Conservation (phyloP, 768 basidiomycete species). For the Leucocoprinus leucothites region DNA sequence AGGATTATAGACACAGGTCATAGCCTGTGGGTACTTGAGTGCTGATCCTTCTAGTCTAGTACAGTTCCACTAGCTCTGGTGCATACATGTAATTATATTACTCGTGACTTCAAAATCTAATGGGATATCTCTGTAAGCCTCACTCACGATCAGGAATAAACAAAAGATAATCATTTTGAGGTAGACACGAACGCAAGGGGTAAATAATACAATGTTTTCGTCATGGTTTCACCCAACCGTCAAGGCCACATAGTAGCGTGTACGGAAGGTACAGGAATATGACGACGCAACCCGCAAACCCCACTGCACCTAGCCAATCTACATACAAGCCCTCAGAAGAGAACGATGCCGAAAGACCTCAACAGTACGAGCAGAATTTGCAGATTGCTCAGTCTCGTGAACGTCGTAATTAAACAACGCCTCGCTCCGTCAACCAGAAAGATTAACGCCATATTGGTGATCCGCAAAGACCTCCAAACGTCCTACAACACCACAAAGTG, state of each 20-base stretch:
- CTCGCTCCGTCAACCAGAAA: conserved; percentile 82
- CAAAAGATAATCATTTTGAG: no score
- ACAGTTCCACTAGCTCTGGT: not conserved
- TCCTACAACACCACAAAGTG: not conserved
- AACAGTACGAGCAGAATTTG: conserved; percentile 33
- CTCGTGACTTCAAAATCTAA: not conserved
- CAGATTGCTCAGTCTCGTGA: conserved; percentile 41
- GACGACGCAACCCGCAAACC: conserved; percentile 50
- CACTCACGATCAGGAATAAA: not conserved
- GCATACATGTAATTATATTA: not conserved
- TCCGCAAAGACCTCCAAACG: conserved; percentile 6
- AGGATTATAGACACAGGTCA: conserved; percentile 27
- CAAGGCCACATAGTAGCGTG: conserved; percentile 76
- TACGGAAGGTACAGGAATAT: conserved; percentile 86
- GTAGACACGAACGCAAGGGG: not conserved
- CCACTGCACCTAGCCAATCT: conserved; percentile 20
- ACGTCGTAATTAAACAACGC: conserved; percentile 35
- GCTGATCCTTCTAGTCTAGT: no score
- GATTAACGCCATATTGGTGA: conserved; percentile 46
- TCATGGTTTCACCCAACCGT: conserved; percentile 85
- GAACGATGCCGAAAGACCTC: conserved; percentile 60
- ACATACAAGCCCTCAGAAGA: conserved; percentile 39
- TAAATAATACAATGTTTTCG: conserved; percentile 44
- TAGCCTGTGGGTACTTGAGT: not conserved
- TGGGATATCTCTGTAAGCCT: not conserved